These are phyloP conservation scores for Arabidopsis suecica DNA, from an alignment of 345 rosid genomes.

Conservation along the genomic window DNA sequence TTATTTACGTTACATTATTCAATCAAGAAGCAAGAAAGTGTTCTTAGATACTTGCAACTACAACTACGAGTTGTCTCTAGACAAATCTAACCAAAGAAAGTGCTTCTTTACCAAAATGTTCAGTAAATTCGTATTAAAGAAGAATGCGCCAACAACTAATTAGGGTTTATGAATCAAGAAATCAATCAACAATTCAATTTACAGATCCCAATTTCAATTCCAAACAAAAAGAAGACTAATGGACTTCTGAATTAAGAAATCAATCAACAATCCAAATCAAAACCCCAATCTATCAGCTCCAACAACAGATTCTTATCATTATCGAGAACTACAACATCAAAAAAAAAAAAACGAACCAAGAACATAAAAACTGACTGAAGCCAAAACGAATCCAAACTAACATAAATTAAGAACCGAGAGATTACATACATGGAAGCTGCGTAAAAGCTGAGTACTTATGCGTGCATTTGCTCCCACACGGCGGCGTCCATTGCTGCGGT, in stretches of 20 bases:
- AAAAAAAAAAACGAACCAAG: constrained; percentile 11
- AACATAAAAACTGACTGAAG: constrained; percentile 5
- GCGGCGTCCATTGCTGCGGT: constrained; percentile 84
- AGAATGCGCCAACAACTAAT: neutral
- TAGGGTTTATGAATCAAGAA: constrained; percentile 7
- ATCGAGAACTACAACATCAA: constrained; percentile 1
- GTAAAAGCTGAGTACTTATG: constrained; percentile 74
- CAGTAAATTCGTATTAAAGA: neutral
- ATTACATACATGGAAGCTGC: constrained; percentile 77
- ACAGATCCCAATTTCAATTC: constrained; percentile 17
- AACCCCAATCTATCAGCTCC: neutral
- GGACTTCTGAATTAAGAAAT: constrained; percentile 27
- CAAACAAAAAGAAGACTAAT: constrained; percentile 6
- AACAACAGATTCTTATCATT: constrained; percentile 7
- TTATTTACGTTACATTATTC: too few relatives aligned
- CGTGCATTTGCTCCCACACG: constrained; percentile 87
- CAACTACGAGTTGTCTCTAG: constrained; percentile 1
- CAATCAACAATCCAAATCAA: constrained; percentile 15
- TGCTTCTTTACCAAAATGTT: neutral
- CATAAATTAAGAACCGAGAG: neutral
- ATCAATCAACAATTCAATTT: neutral
- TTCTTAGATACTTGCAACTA: neutral
- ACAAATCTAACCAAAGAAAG: constrained; percentile 28
- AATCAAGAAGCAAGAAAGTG: too few relatives aligned
- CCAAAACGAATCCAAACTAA: constrained; percentile 23